Conservation (phyloP, 2,329 filamentous ascomycete genomes). For the Leptographium lundbergii region DNA sequence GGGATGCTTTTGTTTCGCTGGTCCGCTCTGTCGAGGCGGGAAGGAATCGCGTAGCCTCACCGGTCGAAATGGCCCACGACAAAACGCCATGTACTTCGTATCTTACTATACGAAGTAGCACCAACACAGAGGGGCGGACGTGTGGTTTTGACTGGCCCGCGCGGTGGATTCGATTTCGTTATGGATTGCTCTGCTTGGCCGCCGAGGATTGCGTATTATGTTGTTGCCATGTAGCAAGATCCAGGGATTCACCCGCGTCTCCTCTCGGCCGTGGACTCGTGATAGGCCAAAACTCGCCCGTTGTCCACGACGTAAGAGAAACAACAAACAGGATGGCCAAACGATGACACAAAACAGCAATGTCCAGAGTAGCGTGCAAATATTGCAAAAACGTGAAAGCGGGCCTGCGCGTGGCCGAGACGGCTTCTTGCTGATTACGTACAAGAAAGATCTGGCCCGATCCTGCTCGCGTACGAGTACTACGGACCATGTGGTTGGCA, state of each 20-base stretch:
- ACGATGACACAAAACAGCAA: constrained; percentile 6
- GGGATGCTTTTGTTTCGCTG: too few relatives aligned
- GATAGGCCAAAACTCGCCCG: constrained; percentile 10
- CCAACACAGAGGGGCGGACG: neutral
- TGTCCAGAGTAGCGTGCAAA: neutral
- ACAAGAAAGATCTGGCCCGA: constrained; percentile 10
- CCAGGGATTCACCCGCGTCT: neutral
- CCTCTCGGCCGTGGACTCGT: neutral
- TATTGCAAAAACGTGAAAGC: neutral
- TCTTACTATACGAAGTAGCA: too few relatives aligned
- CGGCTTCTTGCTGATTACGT: constrained; percentile 18
- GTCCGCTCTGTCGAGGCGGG: too few relatives aligned
- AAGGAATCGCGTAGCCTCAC: too few relatives aligned
- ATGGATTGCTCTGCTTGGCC: constrained; percentile 9
- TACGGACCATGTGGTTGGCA: too few relatives aligned
- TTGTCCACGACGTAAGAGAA: constrained; percentile 12
- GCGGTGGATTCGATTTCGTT: constrained; percentile 9
- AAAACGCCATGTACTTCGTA: too few relatives aligned
- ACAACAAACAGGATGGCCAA: constrained; percentile 8
- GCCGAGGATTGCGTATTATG: neutral
- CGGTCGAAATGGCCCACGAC: too few relatives aligned
- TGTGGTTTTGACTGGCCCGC: neutral
- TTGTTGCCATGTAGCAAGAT: neutral
- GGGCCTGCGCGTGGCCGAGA: neutral
- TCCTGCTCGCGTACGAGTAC: too few relatives aligned